phyloP scores from a whole-genome alignment of 257 asterid genomes.

The Gentiana dahurica region DNA sequence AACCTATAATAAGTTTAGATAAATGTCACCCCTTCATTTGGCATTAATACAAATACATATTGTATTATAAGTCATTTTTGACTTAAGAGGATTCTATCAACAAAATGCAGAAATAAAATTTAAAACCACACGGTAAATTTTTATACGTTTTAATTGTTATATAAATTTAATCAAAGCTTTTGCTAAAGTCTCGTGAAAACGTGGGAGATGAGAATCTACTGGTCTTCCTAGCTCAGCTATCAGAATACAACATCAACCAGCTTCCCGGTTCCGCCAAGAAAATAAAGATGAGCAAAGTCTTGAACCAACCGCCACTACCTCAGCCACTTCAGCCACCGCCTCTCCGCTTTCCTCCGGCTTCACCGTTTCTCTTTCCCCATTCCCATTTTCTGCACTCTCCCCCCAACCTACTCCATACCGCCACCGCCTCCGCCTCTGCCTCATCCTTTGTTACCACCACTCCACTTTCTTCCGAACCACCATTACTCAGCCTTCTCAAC shows the following conservation, averaged over 20 bases:
- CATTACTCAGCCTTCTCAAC: conserved; percentile 9
- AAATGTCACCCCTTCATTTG: too few relatives aligned
- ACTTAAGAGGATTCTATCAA: too few relatives aligned
- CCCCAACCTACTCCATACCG: conserved; percentile 5
- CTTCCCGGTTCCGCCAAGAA: conserved; percentile 9
- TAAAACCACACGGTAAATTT: too few relatives aligned
- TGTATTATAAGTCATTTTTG: too few relatives aligned
- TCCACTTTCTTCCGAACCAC: conserved; percentile 13
- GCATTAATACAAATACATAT: too few relatives aligned
- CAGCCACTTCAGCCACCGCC: conserved; percentile 30
- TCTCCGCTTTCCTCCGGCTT: conserved; percentile 26
- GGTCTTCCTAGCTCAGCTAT: not conserved
- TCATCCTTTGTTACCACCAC: conserved; percentile 21
- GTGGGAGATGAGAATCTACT: not conserved
- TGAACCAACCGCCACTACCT: conserved; percentile 51
- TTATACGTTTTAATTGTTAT: too few relatives aligned
- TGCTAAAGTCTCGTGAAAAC: not conserved
- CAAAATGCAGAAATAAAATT: too few relatives aligned
- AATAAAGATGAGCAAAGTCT: conserved; percentile 46
- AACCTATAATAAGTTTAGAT: too few relatives aligned
- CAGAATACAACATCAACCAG: not conserved
- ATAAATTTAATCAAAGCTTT: not conserved
- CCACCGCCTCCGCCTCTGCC: conserved; percentile 1
- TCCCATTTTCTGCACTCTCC: not conserved
- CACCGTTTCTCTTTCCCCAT: conserved; percentile 13